Evolutionary conservation across 2,329 filamentous ascomycete species (phyloP), one percentile per base, ranked within the genome.

Genomic region (Aspergillus intermedius): DNA sequence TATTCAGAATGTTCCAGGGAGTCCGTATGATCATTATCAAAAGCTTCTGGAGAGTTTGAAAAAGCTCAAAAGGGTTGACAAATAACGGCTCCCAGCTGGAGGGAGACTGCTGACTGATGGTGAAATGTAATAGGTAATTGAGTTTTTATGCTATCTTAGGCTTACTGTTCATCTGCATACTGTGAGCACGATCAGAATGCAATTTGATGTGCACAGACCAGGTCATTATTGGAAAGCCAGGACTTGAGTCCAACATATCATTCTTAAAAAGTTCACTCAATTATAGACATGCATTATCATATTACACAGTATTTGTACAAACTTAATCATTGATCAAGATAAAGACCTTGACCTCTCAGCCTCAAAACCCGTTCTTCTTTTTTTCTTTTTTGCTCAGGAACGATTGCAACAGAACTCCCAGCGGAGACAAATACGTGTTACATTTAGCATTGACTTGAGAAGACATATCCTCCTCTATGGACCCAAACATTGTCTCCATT

Each of bases 1-100:
- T 25, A 45, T 62, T 21, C 50, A 49, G 13, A 51, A 55, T 49
- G 15, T 59, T 13, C 7, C 19, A 15, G 40, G 22, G 17, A 42
- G 21, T 25, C 19, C 17, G 12, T 42, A 22, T 23, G 40, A 25
- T 25, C 15, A 9, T 39, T 48, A 44, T 21, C 46, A 49, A 40
- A 54, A 58, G 52, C 32, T 56, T 17, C 39, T 58, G 46, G 25
- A 42, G 15, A 48, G 45, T 19, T 17, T 56, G 40, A 51, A 37
- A 17, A 37, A 37, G 34, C n/a, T n/a, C 34, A 37, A 17, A 9
- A 37, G 4, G 9, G 17, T 37, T 37, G 17, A 19, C 34, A 37
- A 8, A 37, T 37, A 37, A n/a, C 34, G 17, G 34, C 13, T 37
- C 34, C 10, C 17, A 37, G 6, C 34, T 17, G 34, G 34, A 7